Evolutionary conservation across 2,329 filamentous ascomycete genomes (phyloP), one percentile per base, ranked within the genome.

Genomic region (Amesomyces nigricolor): DNA sequence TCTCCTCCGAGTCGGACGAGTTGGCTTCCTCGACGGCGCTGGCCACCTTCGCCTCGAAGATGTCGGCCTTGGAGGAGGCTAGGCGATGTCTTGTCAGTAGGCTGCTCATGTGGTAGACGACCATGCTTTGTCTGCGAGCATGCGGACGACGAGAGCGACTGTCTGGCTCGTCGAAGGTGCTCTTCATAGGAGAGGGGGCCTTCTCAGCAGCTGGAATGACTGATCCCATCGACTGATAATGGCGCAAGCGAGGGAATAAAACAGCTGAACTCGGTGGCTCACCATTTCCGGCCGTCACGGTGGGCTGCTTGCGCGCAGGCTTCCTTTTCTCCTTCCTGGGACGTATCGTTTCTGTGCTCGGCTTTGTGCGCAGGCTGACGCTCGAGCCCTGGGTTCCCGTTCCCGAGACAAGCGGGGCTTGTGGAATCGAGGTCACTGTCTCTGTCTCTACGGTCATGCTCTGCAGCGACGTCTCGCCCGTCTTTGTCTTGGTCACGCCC

Each of bases 401-500:
- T 38, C 82, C 82, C 35, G 78, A 73, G 6, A 86, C 85, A 29
- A 96, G 77, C 9, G 87, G 83, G 29, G 91, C 81, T 66, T 95
- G 91, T 10, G 91, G 90, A 53, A 96, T 88, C 3, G 91, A 95
- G 43, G 84, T 87, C 38, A 99, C 94, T 0, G 91, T 95, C 71
- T 99, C 94, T 0, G 94, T 96, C 74, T 99, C 94, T 13, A 97
- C 92, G 9, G 90, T 97, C 91, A 99, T 96, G 65, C 89, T 94
- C 67, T 87, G 85, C 55, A 86, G 80, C 37, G 88, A 87, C n/a
- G 84, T 85, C 67, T 95, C 89, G 50, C 78, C 75, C 29, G 82
- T 75, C 68, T 91, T 89, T 35, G 81, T 78, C 67, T 91, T 89
- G 54, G 77, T 73, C 53, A 74, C 72, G 50, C 75, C 75, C 40